Evolutionary conservation across 2,329 filamentous ascomycete species (phyloP).

Genomic region (Fusarium secorum): DNA sequence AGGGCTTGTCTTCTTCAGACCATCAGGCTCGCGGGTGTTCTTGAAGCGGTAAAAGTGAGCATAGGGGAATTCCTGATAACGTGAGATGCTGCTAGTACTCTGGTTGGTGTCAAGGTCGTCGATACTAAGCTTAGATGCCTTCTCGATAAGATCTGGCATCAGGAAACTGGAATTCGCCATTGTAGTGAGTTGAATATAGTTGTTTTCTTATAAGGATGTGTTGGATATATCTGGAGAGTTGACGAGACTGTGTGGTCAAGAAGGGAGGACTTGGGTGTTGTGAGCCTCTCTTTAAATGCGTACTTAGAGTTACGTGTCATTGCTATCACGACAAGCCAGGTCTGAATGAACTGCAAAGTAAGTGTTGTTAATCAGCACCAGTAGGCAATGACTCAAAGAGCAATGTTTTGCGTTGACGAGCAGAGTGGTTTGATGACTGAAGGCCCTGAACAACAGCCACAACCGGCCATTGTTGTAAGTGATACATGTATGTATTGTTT

Average conservation of each 20-base stretch:
- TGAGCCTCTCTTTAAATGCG: conserved; percentile 4
- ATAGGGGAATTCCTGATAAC: conserved; percentile 10
- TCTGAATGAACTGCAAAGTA: background rate
- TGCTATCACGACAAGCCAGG: background rate
- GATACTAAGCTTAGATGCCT: background rate
- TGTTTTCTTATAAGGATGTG: background rate
- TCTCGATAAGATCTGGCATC: background rate
- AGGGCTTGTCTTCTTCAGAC: conserved; percentile 8
- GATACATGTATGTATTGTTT: conserved; percentile 6
- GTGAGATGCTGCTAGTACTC: background rate
- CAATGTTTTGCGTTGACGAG: background rate
- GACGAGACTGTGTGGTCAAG: background rate
- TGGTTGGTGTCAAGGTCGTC: background rate
- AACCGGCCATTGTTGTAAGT: background rate
- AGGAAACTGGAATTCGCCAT: conserved; percentile 3
- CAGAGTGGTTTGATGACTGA: no score
- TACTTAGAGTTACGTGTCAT: background rate
- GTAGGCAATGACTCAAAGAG: background rate
- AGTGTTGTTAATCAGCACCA: background rate
- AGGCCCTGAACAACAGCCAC: background rate
- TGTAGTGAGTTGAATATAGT: background rate
- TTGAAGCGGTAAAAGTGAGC: background rate
- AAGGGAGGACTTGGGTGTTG: background rate
- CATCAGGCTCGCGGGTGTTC: background rate
- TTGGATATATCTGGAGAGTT: background rate